Percentiles rank a stretch among this genome's conserved stretches.
Evolutionary conservation across 2,329 filamentous ascomycete species (phyloP).

Genomic region (Aspergillus tanneri): DNA sequence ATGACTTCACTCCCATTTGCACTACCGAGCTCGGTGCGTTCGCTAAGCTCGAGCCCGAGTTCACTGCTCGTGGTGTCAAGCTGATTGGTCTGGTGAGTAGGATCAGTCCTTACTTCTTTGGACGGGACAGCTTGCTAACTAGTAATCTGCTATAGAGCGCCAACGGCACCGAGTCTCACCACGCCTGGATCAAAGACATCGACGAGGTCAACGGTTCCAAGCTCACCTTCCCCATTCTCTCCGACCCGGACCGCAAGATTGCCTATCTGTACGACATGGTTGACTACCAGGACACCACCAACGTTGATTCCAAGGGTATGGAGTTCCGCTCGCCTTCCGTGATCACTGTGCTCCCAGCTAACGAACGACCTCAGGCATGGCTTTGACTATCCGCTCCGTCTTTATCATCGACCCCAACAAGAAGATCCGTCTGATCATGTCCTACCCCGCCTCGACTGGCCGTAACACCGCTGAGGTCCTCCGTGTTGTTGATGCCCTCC

Average conservation of each 20-base stretch:
- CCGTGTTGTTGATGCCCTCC: slow-evolving; percentile 75
- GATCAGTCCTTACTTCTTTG: background rate
- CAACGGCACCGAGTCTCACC: slow-evolving; percentile 81
- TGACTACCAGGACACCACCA: slow-evolving; percentile 79
- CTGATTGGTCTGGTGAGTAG: slow-evolving; percentile 71
- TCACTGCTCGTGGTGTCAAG: slow-evolving; percentile 83
- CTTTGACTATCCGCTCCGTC: slow-evolving; percentile 92
- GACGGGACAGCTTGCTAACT: background rate
- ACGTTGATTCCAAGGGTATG: slow-evolving; percentile 69
- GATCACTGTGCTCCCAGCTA: slow-evolving; percentile 3
- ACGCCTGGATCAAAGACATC: slow-evolving; percentile 88
- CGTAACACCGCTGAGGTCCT: slow-evolving; percentile 79
- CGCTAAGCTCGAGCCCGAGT: slow-evolving; percentile 86
- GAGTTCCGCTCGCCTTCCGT: background rate
- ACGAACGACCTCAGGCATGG: slow-evolving; percentile 52
- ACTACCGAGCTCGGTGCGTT: slow-evolving; percentile 95
- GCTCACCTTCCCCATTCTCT: slow-evolving; percentile 76
- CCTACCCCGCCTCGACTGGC: slow-evolving; percentile 89
- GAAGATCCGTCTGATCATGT: slow-evolving; percentile 88
- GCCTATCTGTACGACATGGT: slow-evolving; percentile 80
- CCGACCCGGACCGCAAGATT: slow-evolving; percentile 75
- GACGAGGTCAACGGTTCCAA: slow-evolving; percentile 72
- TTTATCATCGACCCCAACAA: slow-evolving; percentile 95
- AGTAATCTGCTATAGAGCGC: slow-evolving; percentile 52
- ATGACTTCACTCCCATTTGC: slow-evolving; percentile 91